Evolutionary conservation across 192 early-diverging fungal genomes (phyloP), one percentile per base, ranked within the genome.

Genomic region (Coemansia sp.): DNA sequence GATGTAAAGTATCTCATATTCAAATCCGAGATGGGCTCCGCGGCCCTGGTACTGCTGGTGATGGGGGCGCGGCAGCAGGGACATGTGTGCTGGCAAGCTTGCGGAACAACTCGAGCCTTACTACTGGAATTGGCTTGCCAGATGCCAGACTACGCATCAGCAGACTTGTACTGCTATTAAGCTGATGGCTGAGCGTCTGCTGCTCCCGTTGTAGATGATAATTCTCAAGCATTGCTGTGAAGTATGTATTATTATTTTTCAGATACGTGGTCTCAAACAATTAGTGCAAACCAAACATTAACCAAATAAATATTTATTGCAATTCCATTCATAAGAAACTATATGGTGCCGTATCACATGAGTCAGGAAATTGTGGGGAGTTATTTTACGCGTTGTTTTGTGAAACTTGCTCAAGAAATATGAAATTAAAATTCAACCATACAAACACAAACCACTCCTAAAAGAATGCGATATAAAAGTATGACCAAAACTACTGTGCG

Each of bases 81-180:
- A 25, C 7, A 38, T 47, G 38, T 21, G 56, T 27, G 56, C 56
- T 34, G 34, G 56, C 56, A 44, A 58, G 41, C 14, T 21, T 18
- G 4, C 56, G 56, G 10, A 60, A 49, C 25, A 60, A 24, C 27
- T 28, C 44, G 14, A 60, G 27, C 0, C 49, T 47, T 7, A 51
- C 59, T 18, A 19, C 56, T 16, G 56, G 56, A 22, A 26, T 22
- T 24, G 56, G 14, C 41, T 48, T 34, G 4, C 34, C 34, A 38
- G 34, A 12, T 38, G 34, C 10, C 28, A 64, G 18, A 27, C 62
- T 64, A n/a, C 19, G 54, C 21, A 49, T 41, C 24, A 64, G 62
- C 8, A 56, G 0, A 47, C 34, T 38, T 24, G 62, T 30, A 4
- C 38, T 52, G 54, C 62, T 64, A 47, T 64, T 64, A 14, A 64